A percentile compares a stretch with the other conserved stretches of the same genome.
phyloP scores from a whole-genome alignment of 441 rosid species.

The Populus trichocarpa region DNA sequence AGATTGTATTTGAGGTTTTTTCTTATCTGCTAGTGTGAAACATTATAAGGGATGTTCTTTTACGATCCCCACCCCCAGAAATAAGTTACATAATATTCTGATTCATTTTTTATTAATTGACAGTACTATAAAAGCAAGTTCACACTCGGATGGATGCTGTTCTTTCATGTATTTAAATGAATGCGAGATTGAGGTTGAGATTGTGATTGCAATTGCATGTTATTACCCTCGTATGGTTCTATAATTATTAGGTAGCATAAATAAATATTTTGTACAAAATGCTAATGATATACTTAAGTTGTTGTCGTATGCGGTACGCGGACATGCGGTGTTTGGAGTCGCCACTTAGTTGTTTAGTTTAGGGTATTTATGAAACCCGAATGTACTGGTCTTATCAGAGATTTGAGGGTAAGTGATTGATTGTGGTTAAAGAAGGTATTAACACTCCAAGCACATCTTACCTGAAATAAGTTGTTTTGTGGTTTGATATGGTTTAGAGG shows the following conservation, averaged over 20 bases:
- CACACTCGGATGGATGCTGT: neutral
- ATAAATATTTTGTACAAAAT: neutral
- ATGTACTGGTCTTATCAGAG: no score
- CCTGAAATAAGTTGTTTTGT: no score
- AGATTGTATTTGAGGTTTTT: constrained; percentile 36
- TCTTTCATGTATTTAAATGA: neutral
- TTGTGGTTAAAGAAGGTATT: no score
- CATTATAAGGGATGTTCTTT: constrained; percentile 30
- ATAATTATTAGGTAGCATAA: neutral
- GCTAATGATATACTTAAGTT: neutral
- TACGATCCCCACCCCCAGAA: constrained; percentile 28
- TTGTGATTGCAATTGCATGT: neutral
- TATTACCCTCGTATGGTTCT: neutral
- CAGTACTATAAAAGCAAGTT: constrained; percentile 1
- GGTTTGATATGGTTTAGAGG: no score
- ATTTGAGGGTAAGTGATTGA: no score
- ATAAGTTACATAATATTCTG: constrained; percentile 34
- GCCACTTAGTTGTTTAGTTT: no score
- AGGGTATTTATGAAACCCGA: no score
- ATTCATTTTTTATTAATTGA: constrained; percentile 26
- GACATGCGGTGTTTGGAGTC: no score
- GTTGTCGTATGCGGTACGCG: neutral
- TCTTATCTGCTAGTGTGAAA: constrained; percentile 45
- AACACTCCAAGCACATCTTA: no score
- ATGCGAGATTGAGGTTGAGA: neutral